These are phyloP conservation scores for Phytophthora sojae DNA, from an alignment of 352 stramenopile species.

Conservation along the genomic window DNA sequence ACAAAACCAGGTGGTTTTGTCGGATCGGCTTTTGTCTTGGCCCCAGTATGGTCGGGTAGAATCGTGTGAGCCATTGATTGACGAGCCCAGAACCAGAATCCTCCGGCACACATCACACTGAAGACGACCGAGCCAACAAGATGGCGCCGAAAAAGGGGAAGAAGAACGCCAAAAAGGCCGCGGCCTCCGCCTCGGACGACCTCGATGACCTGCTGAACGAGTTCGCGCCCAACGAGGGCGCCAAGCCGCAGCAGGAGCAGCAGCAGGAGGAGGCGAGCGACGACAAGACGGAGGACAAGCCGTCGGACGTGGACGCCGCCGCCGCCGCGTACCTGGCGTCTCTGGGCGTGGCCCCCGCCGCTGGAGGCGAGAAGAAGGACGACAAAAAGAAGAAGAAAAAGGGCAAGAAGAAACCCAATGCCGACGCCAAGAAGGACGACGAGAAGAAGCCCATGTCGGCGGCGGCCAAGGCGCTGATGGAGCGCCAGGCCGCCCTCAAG, in stretches of 20 bases:
- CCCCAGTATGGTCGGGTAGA: slow-evolving; percentile 8
- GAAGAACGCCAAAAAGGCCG: slow-evolving; percentile 73
- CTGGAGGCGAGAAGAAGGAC: slow-evolving; percentile 68
- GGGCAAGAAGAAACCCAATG: slow-evolving; percentile 78
- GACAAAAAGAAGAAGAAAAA: slow-evolving; percentile 91
- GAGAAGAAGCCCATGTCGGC: slow-evolving; percentile 83
- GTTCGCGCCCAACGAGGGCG: slow-evolving; percentile 46
- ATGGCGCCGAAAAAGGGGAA: slow-evolving; percentile 88
- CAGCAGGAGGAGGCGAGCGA: slow-evolving; percentile 20
- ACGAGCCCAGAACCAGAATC: slow-evolving; percentile 25
- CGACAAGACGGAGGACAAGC: slow-evolving; percentile 26
- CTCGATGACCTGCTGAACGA: slow-evolving; percentile 81
- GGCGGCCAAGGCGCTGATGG: slow-evolving; percentile 72
- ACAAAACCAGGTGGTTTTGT: not conserved
- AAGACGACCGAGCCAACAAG: slow-evolving; percentile 3
- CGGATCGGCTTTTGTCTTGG: not conserved
- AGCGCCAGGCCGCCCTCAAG: slow-evolving; percentile 76
- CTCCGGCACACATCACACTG: slow-evolving; percentile 6
- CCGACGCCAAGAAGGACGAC: slow-evolving; percentile 60
- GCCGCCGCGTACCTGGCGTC: slow-evolving; percentile 81
- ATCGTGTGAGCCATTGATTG: slow-evolving; percentile 42
- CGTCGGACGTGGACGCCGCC: slow-evolving; percentile 65
- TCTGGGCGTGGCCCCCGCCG: slow-evolving; percentile 68
- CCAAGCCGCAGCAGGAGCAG: slow-evolving; percentile 17
- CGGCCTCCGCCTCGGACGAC: slow-evolving; percentile 55